Percentiles rank a stretch among this genome's conserved stretches.
phyloP scores from a whole-genome alignment of 257 asterid genomes.

The Verbascum thapsus region DNA sequence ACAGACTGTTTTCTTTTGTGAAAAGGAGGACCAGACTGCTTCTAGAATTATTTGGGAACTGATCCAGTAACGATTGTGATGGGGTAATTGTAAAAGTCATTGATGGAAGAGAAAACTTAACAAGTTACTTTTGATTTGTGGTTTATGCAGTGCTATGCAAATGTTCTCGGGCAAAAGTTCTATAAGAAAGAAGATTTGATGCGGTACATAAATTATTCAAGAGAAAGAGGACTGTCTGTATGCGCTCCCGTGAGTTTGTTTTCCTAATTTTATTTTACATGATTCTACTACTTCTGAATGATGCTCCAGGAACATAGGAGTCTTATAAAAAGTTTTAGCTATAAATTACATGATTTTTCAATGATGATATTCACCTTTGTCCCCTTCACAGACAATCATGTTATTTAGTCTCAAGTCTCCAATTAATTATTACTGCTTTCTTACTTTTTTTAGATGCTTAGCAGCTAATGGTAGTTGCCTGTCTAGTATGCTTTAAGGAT shows the following conservation, averaged over 20 bases:
- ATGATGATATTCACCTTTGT: too few species aligned
- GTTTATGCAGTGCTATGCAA: slow-evolving; percentile 19
- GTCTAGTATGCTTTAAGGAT: too few species aligned
- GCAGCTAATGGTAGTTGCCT: too few species aligned
- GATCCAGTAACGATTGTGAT: neutral
- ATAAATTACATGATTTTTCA: too few species aligned
- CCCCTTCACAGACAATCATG: too few species aligned
- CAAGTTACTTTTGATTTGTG: neutral
- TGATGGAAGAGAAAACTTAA: neutral
- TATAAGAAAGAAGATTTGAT: slow-evolving; percentile 10
- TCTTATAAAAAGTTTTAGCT: neutral
- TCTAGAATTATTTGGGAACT: neutral
- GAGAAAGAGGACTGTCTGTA: neutral
- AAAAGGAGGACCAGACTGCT: neutral
- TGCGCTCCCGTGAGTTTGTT: slow-evolving; percentile 24
- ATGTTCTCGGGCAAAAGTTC: neutral
- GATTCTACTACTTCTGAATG: neutral
- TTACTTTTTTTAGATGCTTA: too few species aligned
- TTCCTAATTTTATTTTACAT: too few species aligned
- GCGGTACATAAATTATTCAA: neutral
- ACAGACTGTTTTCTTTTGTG: neutral
- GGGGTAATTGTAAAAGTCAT: neutral
- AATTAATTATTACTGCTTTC: too few species aligned
- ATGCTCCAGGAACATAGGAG: neutral
- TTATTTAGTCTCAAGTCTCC: too few species aligned